These are phyloP conservation scores for Xylaria sp. DNA, from an alignment of 2,329 filamentous ascomycete species.

Conservation along the genomic window DNA sequence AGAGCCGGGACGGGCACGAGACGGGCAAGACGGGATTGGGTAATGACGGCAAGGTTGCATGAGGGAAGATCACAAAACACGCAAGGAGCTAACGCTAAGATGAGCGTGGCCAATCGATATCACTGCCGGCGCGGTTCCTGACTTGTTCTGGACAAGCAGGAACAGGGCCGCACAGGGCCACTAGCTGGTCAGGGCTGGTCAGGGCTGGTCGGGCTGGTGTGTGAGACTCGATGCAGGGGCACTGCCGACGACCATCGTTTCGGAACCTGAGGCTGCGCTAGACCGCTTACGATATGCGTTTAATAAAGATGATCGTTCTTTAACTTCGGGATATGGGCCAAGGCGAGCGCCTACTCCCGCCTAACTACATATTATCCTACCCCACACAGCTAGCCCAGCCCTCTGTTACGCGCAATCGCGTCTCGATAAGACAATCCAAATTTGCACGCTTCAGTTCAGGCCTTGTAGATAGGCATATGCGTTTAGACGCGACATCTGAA, in stretches of 20 bases:
- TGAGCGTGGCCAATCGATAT: not conserved
- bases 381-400: too few relatives aligned
- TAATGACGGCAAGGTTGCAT: not conserved
- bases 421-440: too few relatives aligned
- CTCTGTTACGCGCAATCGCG: too few relatives aligned
- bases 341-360: too few relatives aligned
- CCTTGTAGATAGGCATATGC: too few relatives aligned
- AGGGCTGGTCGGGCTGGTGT: constrained; percentile 15
- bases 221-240: constrained; percentile 25
- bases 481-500: too few relatives aligned
- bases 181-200: constrained; percentile 9
- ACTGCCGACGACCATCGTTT: constrained; percentile 19
- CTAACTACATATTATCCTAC: too few relatives aligned
- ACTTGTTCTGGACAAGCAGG: too few relatives aligned
- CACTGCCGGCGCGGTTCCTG: not conserved
- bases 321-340: too few relatives aligned
- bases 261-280: constrained; percentile 17
- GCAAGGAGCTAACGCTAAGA: not conserved
- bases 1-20: not conserved
- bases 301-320: not conserved
- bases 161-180: constrained; percentile 9
- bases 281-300: not conserved
- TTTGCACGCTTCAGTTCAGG: too few relatives aligned
- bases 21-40: not conserved
- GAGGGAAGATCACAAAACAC: not conserved